Percentiles rank a stretch among this genome's conserved stretches.
These are phyloP conservation scores for Blepharisma stoltei DNA, from an alignment of 73 alveolate genomes.

Conservation along the genomic window DNA sequence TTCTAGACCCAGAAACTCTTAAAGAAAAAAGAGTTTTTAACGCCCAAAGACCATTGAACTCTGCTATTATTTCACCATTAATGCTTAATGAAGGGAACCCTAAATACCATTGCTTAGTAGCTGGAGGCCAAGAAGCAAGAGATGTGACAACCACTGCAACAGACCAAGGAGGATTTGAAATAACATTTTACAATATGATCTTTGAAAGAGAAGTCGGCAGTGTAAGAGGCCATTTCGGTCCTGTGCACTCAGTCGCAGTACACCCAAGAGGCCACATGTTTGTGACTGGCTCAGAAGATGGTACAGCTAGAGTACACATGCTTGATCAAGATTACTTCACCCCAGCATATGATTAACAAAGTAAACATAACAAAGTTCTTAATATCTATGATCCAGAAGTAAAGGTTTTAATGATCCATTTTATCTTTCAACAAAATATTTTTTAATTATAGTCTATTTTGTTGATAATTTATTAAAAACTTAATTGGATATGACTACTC, in stretches of 20 bases:
- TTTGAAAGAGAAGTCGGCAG: constrained; percentile 64
- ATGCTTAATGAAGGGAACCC: constrained; percentile 34
- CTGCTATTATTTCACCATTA: constrained; percentile 61
- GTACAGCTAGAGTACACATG: constrained; percentile 67
- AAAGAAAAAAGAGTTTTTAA: constrained; percentile 50
- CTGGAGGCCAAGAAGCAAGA: constrained; percentile 84
- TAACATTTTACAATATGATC: constrained; percentile 55
- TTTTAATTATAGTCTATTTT: no score
- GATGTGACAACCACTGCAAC: constrained; percentile 74
- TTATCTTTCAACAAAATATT: no score
- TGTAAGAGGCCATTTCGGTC: constrained; percentile 80
- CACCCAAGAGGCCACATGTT: constrained; percentile 65
- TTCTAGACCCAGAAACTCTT: constrained; percentile 61
- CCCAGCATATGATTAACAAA: no score
- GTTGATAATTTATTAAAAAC: no score
- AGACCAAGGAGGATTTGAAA: constrained; percentile 75
- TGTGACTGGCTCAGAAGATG: constrained; percentile 76
- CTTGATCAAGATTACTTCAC: constrained; percentile 63
- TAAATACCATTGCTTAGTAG: constrained; percentile 66
- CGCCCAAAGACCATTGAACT: constrained; percentile 66
- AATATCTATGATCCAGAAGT: no score
- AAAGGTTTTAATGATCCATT: no score
- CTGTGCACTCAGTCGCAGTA: constrained; percentile 71
- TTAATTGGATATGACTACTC: no score
- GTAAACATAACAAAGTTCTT: no score